Conservation (phyloP, 352 stramenopile genomes). For the Pythium dissimile region DNA sequence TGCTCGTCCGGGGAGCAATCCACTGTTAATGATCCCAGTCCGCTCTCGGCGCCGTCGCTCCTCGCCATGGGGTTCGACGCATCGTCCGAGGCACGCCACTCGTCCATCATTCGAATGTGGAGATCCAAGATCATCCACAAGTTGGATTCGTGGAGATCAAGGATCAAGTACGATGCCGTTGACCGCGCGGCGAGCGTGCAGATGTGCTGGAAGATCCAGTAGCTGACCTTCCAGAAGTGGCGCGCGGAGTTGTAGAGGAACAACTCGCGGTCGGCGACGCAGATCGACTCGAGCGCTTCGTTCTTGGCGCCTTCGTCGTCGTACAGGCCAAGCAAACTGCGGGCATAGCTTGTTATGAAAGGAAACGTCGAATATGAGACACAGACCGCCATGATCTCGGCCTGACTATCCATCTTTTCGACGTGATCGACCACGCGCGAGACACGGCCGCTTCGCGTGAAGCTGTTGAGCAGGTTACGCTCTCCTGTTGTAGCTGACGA, state of each 20-base stretch:
- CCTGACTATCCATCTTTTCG: slow-evolving; percentile 67
- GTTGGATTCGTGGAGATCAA: slow-evolving; percentile 80
- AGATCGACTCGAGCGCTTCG: slow-evolving; percentile 48
- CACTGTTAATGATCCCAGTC: neutral
- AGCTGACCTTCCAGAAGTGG: slow-evolving; percentile 76
- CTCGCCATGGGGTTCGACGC: neutral
- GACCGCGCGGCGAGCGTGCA: slow-evolving; percentile 71
- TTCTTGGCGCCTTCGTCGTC: slow-evolving; percentile 66
- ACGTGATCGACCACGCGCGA: slow-evolving; percentile 60
- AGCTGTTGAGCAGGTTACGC: slow-evolving; percentile 59
- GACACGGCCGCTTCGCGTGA: slow-evolving; percentile 57
- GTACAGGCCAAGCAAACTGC: slow-evolving; percentile 67
- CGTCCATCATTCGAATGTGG: slow-evolving; percentile 67
- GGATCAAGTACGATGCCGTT: slow-evolving; percentile 71
- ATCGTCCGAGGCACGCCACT: slow-evolving; percentile 32
- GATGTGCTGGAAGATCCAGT: slow-evolving; percentile 80
- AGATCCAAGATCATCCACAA: slow-evolving; percentile 80
- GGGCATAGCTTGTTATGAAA: slow-evolving; percentile 83
- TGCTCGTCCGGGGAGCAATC: slow-evolving; percentile 15
- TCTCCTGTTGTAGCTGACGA: slow-evolving; percentile 19
- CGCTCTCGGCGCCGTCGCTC: neutral
- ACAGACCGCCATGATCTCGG: slow-evolving; percentile 66
- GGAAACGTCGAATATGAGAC: slow-evolving; percentile 82
- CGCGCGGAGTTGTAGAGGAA: slow-evolving; percentile 65
- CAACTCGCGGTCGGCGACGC: slow-evolving; percentile 45